phyloP scores from a whole-genome alignment of 768 basidiomycete species.

The Coprinellus aureogranulatus region DNA sequence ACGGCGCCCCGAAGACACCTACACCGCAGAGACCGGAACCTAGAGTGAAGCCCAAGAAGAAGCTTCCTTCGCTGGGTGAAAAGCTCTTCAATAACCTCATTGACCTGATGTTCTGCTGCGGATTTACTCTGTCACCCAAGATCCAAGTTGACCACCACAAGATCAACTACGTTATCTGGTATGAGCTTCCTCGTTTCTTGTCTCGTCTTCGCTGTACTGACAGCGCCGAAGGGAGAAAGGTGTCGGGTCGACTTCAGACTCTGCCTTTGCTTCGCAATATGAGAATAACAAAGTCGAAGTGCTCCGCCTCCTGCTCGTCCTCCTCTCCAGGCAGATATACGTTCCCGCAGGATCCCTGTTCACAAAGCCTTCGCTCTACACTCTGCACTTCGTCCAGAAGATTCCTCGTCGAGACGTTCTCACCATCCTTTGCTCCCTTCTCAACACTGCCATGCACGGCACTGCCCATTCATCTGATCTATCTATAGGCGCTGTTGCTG shows the following conservation, averaged over 20 bases:
- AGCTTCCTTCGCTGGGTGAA: slow-evolving; percentile 76
- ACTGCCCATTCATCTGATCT: slow-evolving; percentile 42
- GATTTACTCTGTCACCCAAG: slow-evolving; percentile 82
- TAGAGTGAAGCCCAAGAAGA: slow-evolving; percentile 35
- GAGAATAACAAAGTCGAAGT: slow-evolving; percentile 88
- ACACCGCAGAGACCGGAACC: slow-evolving; percentile 10
- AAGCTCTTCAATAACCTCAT: slow-evolving; percentile 74
- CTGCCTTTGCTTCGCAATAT: slow-evolving; percentile 57
- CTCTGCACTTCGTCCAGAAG: slow-evolving; percentile 74
- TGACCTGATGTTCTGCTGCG: slow-evolving; percentile 90
- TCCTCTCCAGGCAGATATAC: slow-evolving; percentile 91
- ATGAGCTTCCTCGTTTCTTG: slow-evolving; percentile 24
- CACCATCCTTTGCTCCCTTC: slow-evolving; percentile 85
- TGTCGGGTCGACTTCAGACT: slow-evolving; percentile 81
- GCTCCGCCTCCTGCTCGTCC: slow-evolving; percentile 79
- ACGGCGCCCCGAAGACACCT: slow-evolving; percentile 23
- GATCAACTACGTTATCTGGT: slow-evolving; percentile 89
- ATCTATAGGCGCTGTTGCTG: slow-evolving; percentile 65
- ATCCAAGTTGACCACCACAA: slow-evolving; percentile 78
- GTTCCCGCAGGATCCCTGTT: slow-evolving; percentile 66
- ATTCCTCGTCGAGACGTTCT: slow-evolving; percentile 80
- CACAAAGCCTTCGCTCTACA: slow-evolving; percentile 71
- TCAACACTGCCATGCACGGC: slow-evolving; percentile 87
- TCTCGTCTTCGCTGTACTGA: slow-evolving; percentile 1
- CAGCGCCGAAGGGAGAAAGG: slow-evolving; percentile 78